These are phyloP conservation scores for Exophiala viscosa DNA, from an alignment of 2,329 filamentous ascomycete genomes.

Conservation along the genomic window DNA sequence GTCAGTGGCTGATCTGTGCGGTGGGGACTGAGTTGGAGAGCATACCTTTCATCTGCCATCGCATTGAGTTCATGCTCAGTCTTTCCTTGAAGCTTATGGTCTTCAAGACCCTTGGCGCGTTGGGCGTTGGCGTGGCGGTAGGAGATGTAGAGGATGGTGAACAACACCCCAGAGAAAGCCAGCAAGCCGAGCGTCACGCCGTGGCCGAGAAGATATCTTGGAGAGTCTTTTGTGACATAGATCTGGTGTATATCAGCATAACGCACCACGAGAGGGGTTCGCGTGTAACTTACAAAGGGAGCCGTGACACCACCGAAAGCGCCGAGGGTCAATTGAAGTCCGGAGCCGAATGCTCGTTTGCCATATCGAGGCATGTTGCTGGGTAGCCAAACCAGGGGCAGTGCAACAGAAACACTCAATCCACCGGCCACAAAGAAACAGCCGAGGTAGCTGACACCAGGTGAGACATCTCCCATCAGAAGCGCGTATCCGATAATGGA, in stretches of 20 bases:
- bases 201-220: neutral
- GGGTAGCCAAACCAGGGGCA: constrained; percentile 52
- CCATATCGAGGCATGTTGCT: constrained; percentile 71
- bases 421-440: constrained; percentile 71
- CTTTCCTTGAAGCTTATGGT: neutral
- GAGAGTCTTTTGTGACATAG: neutral
- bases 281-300: constrained; percentile 55
- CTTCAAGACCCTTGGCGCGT: neutral
- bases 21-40: no score
- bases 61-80: neutral
- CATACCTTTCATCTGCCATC: neutral
- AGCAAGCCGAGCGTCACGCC: constrained; percentile 1
- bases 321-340: constrained; percentile 64
- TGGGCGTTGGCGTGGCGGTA: neutral
- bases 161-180: neutral
- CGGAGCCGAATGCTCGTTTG: constrained; percentile 68
- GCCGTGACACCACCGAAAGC: constrained; percentile 70
- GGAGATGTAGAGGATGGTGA: neutral
- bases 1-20: no score
- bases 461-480: constrained; percentile 56
- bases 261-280: neutral
- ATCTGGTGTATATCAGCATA: constrained; percentile 2
- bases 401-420: constrained; percentile 58
- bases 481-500: constrained; percentile 67
- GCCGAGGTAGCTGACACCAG: constrained; percentile 67